Conservation (phyloP, 2,329 filamentous ascomycete species). For the Diaporthe batatas region DNA sequence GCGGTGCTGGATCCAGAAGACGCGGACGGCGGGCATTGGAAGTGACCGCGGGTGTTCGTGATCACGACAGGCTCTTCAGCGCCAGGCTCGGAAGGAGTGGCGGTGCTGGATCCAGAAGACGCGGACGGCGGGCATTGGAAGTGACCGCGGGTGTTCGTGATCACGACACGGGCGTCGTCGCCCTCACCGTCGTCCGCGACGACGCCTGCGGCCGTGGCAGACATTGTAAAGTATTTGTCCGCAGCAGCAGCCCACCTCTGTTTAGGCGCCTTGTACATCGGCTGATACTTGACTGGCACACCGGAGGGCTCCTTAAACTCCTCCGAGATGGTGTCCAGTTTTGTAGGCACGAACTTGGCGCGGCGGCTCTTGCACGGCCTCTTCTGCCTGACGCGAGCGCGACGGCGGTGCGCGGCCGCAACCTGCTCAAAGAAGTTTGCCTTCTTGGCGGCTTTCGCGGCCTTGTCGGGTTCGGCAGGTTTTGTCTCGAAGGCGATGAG, state of each 20-base stretch:
- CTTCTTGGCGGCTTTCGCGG: not conserved
- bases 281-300: not conserved
- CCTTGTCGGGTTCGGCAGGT: conserved; percentile 15
- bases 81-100: not conserved
- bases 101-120: not conserved
- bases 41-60: not conserved
- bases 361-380: conserved; percentile 4
- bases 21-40: not conserved
- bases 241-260: conserved; percentile 20
- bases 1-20: not conserved
- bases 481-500: conserved; percentile 44
- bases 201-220: conserved; percentile 46
- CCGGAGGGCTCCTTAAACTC: conserved; percentile 3
- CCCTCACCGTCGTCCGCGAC: conserved; percentile 35
- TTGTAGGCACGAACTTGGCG: conserved; percentile 6
- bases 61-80: not conserved
- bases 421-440: no score
- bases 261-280: conserved; percentile 16
- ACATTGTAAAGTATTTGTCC: conserved; percentile 46
- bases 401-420: no score
- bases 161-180: not conserved
- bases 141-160: conserved; percentile 3
- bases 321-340: conserved; percentile 36
- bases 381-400: not conserved
- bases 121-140: no score